These are phyloP conservation scores for Coriolopsis trogii DNA, from an alignment of 1,284 basidiomycete genomes.

Conservation along the genomic window DNA sequence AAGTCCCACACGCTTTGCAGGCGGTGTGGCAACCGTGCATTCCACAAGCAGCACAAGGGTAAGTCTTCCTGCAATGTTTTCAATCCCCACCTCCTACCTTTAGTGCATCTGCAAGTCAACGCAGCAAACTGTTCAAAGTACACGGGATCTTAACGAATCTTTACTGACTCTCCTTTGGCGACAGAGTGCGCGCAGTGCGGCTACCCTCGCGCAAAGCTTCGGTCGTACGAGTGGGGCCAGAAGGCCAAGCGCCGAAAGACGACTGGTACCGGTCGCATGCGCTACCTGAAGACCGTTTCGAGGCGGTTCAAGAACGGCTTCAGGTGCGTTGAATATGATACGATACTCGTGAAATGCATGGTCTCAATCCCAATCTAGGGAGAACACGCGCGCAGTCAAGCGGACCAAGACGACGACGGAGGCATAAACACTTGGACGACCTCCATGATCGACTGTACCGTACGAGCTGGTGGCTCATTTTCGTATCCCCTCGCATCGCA, in stretches of 20 bases:
- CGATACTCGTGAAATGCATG: slow-evolving; percentile 2
- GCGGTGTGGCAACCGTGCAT: slow-evolving; percentile 90
- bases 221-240: slow-evolving; percentile 97
- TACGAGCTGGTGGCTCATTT: slow-evolving; percentile 25
- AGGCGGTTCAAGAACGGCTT: slow-evolving; percentile 99
- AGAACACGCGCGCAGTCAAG: slow-evolving; percentile 80
- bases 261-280: slow-evolving; percentile 96
- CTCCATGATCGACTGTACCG: slow-evolving; percentile 15
- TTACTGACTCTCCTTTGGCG: not conserved
- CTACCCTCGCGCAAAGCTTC: slow-evolving; percentile 93
- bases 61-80: slow-evolving; percentile 39
- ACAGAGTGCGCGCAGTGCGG: slow-evolving; percentile 96
- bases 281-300: slow-evolving; percentile 89
- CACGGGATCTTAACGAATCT: not conserved
- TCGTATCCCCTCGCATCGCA: slow-evolving; percentile 32
- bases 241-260: slow-evolving; percentile 99
- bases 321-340: slow-evolving; percentile 52
- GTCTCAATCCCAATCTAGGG: slow-evolving; percentile 48
- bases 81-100: too few species aligned
- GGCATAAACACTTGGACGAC: slow-evolving; percentile 28
- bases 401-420: slow-evolving; percentile 45
- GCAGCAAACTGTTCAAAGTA: too few species aligned
- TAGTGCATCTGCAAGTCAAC: too few species aligned
- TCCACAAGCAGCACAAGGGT: slow-evolving; percentile 99
- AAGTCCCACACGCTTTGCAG: slow-evolving; percentile 98